phyloP scores from a whole-genome alignment of 2,329 filamentous ascomycete genomes.

The Colletotrichum falcatum region DNA sequence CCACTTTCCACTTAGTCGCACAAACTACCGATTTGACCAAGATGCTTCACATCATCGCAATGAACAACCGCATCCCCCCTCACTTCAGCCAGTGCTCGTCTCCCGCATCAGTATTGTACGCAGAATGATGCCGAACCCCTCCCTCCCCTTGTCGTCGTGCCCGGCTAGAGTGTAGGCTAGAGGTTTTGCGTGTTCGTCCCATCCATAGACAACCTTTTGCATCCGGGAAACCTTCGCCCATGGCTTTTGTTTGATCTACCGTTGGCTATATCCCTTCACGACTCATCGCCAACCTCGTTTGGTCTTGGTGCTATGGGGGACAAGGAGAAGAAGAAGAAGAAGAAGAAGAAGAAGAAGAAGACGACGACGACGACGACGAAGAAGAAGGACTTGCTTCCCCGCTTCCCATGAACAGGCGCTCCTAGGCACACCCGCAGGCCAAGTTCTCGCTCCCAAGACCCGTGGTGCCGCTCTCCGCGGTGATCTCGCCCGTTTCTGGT shows the following conservation, averaged over 20 bases:
- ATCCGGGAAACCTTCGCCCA: neutral
- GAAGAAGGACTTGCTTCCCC: neutral
- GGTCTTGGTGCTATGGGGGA: neutral
- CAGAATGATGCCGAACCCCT: neutral
- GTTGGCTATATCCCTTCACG: neutral
- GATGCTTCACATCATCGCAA: neutral
- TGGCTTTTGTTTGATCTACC: neutral
- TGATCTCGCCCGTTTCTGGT: conserved; percentile 33
- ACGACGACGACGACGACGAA: no score
- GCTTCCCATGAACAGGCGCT: neutral
- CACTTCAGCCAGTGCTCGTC: no score
- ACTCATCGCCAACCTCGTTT: neutral
- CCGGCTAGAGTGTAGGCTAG: neutral
- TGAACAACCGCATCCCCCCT: neutral
- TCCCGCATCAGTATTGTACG: neutral
- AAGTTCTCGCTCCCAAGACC: conserved; percentile 11
- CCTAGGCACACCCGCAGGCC: conserved; percentile 10
- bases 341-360: no score
- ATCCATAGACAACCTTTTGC: neutral
- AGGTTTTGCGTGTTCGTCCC: neutral
- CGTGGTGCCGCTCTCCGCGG: conserved; percentile 5
- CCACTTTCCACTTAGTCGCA: no score
- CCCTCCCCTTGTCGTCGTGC: neutral
- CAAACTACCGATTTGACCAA: neutral
- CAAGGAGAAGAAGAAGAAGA: no score